These are phyloP conservation scores for Cyclospora cayetanensis DNA, from an alignment of 169 alveolate species.

Conservation along the genomic window DNA sequence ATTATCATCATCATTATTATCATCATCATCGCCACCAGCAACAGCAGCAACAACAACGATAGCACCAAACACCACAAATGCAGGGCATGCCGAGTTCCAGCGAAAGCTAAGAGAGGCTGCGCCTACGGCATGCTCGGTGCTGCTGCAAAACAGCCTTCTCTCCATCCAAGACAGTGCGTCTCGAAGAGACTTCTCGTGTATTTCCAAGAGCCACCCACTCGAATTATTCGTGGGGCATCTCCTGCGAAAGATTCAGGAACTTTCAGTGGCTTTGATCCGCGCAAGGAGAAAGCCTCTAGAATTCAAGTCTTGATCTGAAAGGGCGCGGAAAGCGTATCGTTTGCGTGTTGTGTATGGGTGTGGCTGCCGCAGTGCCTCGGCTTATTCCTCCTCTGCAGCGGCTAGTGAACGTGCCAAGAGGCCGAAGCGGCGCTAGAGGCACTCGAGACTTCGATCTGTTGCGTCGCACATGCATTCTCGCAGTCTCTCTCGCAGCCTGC, in stretches of 20 bases:
- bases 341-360: background rate
- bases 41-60: background rate
- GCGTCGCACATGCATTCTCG: background rate
- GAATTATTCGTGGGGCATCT: too few species aligned
- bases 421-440: too few species aligned
- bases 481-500: background rate
- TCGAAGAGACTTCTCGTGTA: too few species aligned
- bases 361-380: constrained; percentile 29
- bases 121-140: constrained; percentile 5
- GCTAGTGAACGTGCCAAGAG: background rate
- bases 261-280: too few species aligned
- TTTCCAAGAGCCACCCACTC: too few species aligned
- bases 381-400: background rate
- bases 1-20: background rate
- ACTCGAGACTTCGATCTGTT: background rate
- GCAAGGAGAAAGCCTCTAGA: too few species aligned
- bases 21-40: background rate
- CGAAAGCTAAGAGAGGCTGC: constrained; percentile 16
- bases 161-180: background rate
- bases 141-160: constrained; percentile 15
- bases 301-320: too few species aligned
- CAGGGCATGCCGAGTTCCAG: background rate
- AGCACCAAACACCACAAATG: background rate
- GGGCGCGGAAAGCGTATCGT: too few species aligned
- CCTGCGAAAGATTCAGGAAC: too few species aligned